Conservation (phyloP, 306 rosid species). For the Parietaria judaica region DNA sequence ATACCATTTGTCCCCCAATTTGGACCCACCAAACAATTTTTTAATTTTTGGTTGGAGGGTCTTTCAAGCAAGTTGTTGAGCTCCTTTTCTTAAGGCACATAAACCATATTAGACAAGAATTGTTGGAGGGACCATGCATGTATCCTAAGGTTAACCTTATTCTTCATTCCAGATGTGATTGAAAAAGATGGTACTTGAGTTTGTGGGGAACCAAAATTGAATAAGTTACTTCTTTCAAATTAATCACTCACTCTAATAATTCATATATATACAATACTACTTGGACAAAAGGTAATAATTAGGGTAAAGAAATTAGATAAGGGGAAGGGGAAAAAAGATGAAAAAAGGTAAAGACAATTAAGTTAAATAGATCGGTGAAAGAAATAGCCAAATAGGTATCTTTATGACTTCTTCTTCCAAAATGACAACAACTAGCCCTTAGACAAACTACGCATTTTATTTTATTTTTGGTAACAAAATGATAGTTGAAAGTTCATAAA, state of each 20-base stretch:
- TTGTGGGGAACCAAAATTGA: constrained; percentile 1
- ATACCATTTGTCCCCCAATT: constrained; percentile 62
- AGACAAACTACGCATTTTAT: too few species aligned
- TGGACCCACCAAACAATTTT: constrained; percentile 41
- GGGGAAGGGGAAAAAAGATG: too few species aligned
- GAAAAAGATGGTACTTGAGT: constrained; percentile 4
- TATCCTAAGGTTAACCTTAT: constrained; percentile 10
- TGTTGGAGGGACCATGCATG: constrained; percentile 1
- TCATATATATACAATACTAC: background rate
- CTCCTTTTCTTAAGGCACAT: constrained; percentile 26
- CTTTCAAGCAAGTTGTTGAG: constrained; percentile 10
- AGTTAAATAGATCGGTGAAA: too few species aligned
- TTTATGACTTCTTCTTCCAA: too few species aligned
- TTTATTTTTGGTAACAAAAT: too few species aligned
- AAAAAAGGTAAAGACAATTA: too few species aligned
- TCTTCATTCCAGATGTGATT: constrained; percentile 7
- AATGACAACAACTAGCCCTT: too few species aligned
- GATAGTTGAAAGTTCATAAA: too few species aligned
- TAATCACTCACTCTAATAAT: background rate
- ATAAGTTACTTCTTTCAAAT: background rate
- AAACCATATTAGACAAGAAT: constrained; percentile 17
- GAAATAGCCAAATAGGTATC: too few species aligned
- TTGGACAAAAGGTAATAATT: too few species aligned
- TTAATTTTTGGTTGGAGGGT: background rate
- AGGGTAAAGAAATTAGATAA: too few species aligned